Conservation (phyloP, 148 eudicot species). For the Silene conica region DNA sequence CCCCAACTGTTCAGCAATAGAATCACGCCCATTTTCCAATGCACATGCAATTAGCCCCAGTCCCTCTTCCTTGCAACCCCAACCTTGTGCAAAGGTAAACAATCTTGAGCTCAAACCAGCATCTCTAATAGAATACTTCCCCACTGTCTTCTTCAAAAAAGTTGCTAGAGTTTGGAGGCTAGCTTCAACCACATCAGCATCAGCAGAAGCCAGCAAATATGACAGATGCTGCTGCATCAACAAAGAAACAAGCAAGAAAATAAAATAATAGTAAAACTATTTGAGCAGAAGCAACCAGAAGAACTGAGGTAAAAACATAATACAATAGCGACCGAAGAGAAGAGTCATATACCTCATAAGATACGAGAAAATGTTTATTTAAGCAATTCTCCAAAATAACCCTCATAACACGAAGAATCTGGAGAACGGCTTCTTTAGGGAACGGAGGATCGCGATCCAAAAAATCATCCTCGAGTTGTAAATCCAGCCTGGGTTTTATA, state of each 20-base stretch:
- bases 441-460: conserved; percentile 79
- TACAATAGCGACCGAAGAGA: background rate
- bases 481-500: conserved; percentile 81
- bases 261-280: conserved; percentile 4
- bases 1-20: conserved; percentile 61
- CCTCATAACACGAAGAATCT: conserved; percentile 78
- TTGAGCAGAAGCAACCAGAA: background rate
- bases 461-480: conserved; percentile 71
- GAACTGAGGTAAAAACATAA: background rate
- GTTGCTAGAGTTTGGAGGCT: conserved; percentile 90
- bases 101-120: conserved; percentile 71
- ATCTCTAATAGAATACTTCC: conserved; percentile 76
- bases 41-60: conserved; percentile 90
- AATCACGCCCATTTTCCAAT: conserved; percentile 63
- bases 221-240: conserved; percentile 73
- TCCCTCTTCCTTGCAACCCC: conserved; percentile 99
- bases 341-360: conserved; percentile 67
- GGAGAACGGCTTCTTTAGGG: conserved; percentile 91
- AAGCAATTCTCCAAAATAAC: conserved; percentile 86
- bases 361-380: conserved; percentile 88
- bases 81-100: conserved; percentile 92
- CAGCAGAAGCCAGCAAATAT: conserved; percentile 79
- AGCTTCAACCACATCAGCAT: conserved; percentile 91
- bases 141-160: conserved; percentile 79
- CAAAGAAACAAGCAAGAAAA: conserved; percentile 5